phyloP scores from a whole-genome alignment of 1,139 yeast species.

The Kluyveromyces marxianus region DNA sequence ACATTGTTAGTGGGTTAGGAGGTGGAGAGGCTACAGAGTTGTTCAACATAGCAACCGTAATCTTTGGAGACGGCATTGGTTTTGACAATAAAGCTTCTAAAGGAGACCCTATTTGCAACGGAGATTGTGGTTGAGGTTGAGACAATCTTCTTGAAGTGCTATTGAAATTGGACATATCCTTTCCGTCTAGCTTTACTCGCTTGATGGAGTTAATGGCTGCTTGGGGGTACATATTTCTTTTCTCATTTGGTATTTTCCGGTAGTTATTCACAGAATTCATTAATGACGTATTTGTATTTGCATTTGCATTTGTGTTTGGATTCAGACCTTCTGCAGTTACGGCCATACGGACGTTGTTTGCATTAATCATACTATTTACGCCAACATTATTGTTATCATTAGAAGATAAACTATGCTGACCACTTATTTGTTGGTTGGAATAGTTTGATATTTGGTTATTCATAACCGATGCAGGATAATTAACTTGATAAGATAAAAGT shows the following conservation, averaged over 20 bases:
- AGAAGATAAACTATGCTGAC: background rate
- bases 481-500: conserved; percentile 6
- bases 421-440: background rate
- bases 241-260: background rate
- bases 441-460: background rate
- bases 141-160: conserved; percentile 3
- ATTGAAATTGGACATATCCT: conserved; percentile 1
- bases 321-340: background rate
- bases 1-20: conserved; percentile 6
- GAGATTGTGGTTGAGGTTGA: conserved; percentile 4
- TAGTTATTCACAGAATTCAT: background rate
- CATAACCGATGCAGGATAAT: background rate
- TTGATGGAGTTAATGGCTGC: background rate
- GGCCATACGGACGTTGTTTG: background rate
- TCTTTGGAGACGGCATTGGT: conserved; percentile 22
- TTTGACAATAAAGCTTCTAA: conserved; percentile 26
- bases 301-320: conserved; percentile 6
- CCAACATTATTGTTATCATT: background rate
- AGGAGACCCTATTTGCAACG: conserved; percentile 9
- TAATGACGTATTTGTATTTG: conserved; percentile 23
- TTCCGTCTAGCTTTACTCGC: conserved; percentile 2
- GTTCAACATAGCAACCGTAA: conserved; percentile 11
- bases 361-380: background rate
- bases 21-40: conserved; percentile 9
- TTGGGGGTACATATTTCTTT: background rate